A percentile compares a stretch with the other conserved stretches of the same genome.
Conservation (phyloP, 352 stramenopile genomes). For the Aphanomyces astaci region DNA sequence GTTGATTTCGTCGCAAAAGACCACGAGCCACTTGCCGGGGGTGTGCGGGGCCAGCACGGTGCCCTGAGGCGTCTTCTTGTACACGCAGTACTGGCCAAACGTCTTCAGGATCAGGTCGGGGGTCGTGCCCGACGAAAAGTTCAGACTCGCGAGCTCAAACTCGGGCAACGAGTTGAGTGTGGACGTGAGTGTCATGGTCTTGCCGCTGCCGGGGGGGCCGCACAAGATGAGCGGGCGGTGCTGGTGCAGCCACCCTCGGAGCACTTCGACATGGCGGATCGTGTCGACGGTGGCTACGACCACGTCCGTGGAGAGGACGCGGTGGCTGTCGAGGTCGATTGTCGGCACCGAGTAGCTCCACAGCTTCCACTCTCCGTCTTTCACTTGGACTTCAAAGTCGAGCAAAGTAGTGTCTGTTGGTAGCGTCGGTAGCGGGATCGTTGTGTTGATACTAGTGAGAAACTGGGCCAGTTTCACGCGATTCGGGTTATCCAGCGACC, state of each 20-base stretch:
- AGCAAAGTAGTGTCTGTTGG: constrained; percentile 79
- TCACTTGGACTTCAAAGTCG: constrained; percentile 95
- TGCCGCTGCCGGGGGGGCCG: constrained; percentile 97
- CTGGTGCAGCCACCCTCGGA: constrained; percentile 95
- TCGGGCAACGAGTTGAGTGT: constrained; percentile 96
- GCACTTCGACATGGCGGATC: constrained; percentile 96
- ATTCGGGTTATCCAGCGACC: constrained; percentile 91
- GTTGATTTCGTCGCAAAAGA: constrained; percentile 99
- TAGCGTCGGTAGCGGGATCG: constrained; percentile 76
- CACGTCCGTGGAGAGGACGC: constrained; percentile 93
- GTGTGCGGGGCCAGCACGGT: constrained; percentile 92
- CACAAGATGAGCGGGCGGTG: constrained; percentile 97
- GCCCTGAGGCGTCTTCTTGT: constrained; percentile 95
- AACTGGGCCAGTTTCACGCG: constrained; percentile 88
- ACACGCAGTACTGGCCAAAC: constrained; percentile 98
- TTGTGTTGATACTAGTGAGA: constrained; percentile 83
- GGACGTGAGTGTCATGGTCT: constrained; percentile 99
- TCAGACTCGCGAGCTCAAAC: constrained; percentile 97
- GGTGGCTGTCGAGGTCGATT: constrained; percentile 97
- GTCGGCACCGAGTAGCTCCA: constrained; percentile 95
- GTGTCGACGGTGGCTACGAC: constrained; percentile 99
- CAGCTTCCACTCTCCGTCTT: constrained; percentile 94
- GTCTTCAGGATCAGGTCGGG: constrained; percentile 98
- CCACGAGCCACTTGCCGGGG: constrained; percentile 96
- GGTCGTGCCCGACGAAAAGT: constrained; percentile 98